Evolutionary conservation across 768 basidiomycete species (phyloP), one percentile per base, ranked within the genome.

Genomic region (Termitomyces sp.): DNA sequence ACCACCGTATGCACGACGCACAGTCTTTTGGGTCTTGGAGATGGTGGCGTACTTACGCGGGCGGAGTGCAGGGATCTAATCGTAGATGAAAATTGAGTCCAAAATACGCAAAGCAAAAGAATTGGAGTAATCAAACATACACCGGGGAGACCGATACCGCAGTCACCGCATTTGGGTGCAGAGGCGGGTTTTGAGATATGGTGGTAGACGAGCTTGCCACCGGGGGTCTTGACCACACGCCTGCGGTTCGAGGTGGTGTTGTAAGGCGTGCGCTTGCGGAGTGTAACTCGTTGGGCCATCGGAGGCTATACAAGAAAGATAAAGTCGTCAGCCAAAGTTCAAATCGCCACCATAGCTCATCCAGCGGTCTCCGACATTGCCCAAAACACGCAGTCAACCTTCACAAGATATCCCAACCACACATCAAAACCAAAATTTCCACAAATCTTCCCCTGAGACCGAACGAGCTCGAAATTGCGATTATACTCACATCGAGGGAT

Each of bases 261-360:
- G 84, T 99, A 97, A 20, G 94, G 86, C 64, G 88, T 88, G 72
- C 97, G 93, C 78, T 97, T 99, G 80, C 97, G 90, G 79, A 99
- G 93, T 67, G 94, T 97, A 68, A 99, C 95, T 71, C 97, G 94
- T 86, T 98, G 96, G 76, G 93, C 94, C 96, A 98, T 98, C 66
- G 69, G 52, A 65, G 59, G 56, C 70, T 69, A 56, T 29, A 61
- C 20, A 39, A 12, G 18, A 2, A 6, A 41, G 5, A 35, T 54
- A 52, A 50, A 42, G 18, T 47, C 38, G 20, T 56, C 49, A 56
- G 54, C 32, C 35, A 20, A 27, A 16, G 35, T 55, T 22, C 47
- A 18, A 11, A 43, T 23, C 13, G 10, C 27, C 41, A n/a, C 47
- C 25, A 41, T 13, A 49, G 1, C 7, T 25, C 9, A 23, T 36